Evolutionary conservation across 2,329 filamentous ascomycete genomes (phyloP).

Genomic region (Fusarium floridanum): DNA sequence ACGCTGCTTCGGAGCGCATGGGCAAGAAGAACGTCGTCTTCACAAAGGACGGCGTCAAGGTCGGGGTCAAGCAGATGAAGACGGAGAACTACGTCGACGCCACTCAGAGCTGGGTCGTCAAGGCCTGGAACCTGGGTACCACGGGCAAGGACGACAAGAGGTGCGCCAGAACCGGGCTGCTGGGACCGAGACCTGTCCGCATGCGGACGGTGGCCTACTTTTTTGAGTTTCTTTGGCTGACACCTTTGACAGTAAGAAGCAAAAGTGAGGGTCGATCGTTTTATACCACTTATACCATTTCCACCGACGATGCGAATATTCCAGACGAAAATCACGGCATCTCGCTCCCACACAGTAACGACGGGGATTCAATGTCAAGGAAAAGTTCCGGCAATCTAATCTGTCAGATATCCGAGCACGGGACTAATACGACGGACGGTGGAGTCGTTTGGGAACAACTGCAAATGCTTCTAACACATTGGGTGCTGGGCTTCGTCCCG

Average conservation of each 20-base stretch:
- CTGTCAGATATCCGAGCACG: not conserved
- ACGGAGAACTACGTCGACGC: conserved; percentile 79
- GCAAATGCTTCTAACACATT: not conserved
- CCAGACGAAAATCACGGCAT: not conserved
- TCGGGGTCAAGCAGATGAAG: conserved; percentile 77
- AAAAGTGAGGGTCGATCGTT: conserved; percentile 28
- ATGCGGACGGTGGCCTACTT: not conserved
- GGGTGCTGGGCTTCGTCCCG: not conserved
- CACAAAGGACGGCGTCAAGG: conserved; percentile 79
- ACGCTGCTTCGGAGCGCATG: conserved; percentile 76
- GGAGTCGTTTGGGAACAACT: not conserved
- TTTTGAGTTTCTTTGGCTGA: conserved; percentile 24
- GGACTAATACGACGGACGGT: not conserved
- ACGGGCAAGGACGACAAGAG: conserved; percentile 33
- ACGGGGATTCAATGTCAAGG: not conserved
- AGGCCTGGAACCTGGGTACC: conserved; percentile 72
- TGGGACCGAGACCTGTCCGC: not conserved
- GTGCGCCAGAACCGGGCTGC: conserved; percentile 11
- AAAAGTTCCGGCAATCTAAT: not conserved
- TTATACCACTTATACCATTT: conserved; percentile 5
- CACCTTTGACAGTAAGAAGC: conserved; percentile 38
- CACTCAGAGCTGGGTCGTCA: conserved; percentile 77
- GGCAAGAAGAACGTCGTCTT: conserved; percentile 81
- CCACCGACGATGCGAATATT: not conserved
- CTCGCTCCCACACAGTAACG: not conserved